Evolutionary conservation across 371 early-diverging fungal genomes (phyloP), one percentile per base, ranked within the genome.

Genomic region (Mucor plumbeus): DNA sequence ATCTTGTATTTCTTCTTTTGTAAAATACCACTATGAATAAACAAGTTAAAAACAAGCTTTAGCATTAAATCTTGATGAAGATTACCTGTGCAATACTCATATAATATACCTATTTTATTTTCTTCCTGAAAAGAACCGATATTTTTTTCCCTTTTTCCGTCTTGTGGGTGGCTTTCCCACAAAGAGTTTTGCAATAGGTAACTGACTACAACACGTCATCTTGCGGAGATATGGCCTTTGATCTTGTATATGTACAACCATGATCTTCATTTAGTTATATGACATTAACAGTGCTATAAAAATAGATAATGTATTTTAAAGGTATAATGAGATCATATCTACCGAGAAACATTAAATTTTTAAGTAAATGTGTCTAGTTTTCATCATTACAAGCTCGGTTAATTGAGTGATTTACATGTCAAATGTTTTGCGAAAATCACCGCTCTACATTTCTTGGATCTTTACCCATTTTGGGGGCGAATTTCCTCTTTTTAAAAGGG

Each of bases 1-100:
- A 54, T 83, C 77, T 58, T 71, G 73, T 58, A 92, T 73, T 58
- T 91, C 92, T 60, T 88, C 90, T 72, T 86, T 89, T 39, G 73
- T 78, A 72, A 89, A 92, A 63, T 78, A 76, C 92, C 92, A 92
- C 77, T 92, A 44, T 36, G 26, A 40, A 35, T 17, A 50, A 50
- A 50, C 50, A 50, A 50, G 50, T 50, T 50, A 19, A 21, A 50
- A 50, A 50, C 50, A 50, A 17, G 50, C 26, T 50, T 26, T 26
- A 21, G 19, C 38, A 38, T 21, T 19, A 10, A 48, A n/a, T 19
- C 8, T 21, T 48, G 3, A 10, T 48, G 48, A 21, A 9, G 9
- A 21, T 50, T 50, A 50, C 50, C 50, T 50, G 50, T 50, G 50
- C 21, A 26, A 50, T 50, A 50, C 50, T 50, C 50, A 50, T 50